These are phyloP conservation scores for Ambrosiella cleistominuta DNA, from an alignment of 2,329 filamentous ascomycete genomes.

Conservation along the genomic window DNA sequence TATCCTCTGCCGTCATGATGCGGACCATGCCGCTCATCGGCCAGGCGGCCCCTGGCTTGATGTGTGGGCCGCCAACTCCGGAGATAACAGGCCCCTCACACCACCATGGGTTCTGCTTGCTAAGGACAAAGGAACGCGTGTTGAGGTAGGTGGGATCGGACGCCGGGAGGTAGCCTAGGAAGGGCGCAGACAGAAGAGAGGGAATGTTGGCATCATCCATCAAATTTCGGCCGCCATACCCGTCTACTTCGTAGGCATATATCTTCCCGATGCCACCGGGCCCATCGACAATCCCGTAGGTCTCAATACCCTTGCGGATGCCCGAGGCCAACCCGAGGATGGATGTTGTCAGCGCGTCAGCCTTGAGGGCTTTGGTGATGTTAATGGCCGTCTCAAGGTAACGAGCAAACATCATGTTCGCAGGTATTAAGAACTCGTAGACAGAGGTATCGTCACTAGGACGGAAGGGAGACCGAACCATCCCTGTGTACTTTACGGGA, in stretches of 20 bases:
- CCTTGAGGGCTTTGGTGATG: conserved; percentile 36
- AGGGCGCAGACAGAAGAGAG: conserved; percentile 45
- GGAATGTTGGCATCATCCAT: conserved; percentile 63
- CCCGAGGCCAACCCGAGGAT: conserved; percentile 42
- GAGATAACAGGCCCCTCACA: conserved; percentile 47
- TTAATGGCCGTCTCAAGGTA: conserved; percentile 35
- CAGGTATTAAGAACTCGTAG: conserved; percentile 73
- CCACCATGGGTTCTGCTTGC: conserved; percentile 63
- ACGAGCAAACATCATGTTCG: conserved; percentile 67
- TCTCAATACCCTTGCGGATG: conserved; percentile 50
- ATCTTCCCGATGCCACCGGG: conserved; percentile 33
- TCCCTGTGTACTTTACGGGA: conserved; percentile 58
- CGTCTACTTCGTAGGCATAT: conserved; percentile 63
- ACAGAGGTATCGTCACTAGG: conserved; percentile 79
- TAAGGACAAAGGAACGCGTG: conserved; percentile 62
- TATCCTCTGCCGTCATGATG: conserved; percentile 27
- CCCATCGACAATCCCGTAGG: conserved; percentile 48
- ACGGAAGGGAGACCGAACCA: conserved; percentile 75
- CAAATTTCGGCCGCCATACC: conserved; percentile 46
- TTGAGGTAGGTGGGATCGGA: conserved; percentile 55
- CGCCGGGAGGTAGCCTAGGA: conserved; percentile 40
- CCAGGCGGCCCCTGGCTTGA: conserved; percentile 42
- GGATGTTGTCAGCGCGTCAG: conserved; percentile 30
- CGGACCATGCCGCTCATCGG: conserved; percentile 38
- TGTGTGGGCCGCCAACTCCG: conserved; percentile 52